Percentiles rank a stretch among this genome's conserved stretches.
phyloP scores from a whole-genome alignment of 2,329 filamentous ascomycete genomes.

The Fusarium sp. region DNA sequence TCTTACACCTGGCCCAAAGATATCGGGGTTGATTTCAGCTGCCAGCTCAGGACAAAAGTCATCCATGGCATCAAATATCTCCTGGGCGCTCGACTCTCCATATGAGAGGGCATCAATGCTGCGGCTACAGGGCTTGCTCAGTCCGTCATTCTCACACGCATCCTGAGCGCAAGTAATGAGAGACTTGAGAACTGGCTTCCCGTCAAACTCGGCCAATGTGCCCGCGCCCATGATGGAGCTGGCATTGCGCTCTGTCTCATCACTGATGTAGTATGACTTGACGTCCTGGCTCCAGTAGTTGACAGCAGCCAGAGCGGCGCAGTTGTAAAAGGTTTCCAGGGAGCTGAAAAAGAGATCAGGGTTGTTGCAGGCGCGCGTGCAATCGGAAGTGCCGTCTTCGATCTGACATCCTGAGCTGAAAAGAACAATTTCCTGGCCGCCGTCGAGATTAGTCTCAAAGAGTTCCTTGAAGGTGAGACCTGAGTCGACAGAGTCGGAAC shows the following conservation, averaged over 20 bases:
- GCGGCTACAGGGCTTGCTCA: slow-evolving; percentile 47
- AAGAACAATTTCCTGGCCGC: slow-evolving; percentile 47
- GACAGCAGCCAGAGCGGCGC: slow-evolving; percentile 51
- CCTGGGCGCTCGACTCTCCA: slow-evolving; percentile 41
- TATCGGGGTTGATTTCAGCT: slow-evolving; percentile 54
- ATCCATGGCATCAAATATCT: slow-evolving; percentile 51
- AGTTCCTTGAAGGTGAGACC: slow-evolving; percentile 50
- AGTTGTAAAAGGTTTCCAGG: slow-evolving; percentile 55
- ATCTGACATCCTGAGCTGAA: slow-evolving; percentile 50
- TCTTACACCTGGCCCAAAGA: slow-evolving; percentile 54
- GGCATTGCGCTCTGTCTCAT: slow-evolving; percentile 52
- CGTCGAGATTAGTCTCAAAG: slow-evolving; percentile 49
- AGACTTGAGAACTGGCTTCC: slow-evolving; percentile 45
- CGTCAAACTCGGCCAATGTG: slow-evolving; percentile 48
- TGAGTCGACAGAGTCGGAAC: slow-evolving; percentile 42
- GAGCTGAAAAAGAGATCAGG: slow-evolving; percentile 49
- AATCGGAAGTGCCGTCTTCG: slow-evolving; percentile 44
- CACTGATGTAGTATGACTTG: slow-evolving; percentile 45
- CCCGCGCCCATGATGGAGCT: slow-evolving; percentile 51
- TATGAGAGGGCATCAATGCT: slow-evolving; percentile 44
- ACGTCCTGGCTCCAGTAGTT: slow-evolving; percentile 49
- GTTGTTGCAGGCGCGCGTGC: slow-evolving; percentile 49
- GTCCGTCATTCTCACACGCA: slow-evolving; percentile 50
- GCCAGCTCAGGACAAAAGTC: slow-evolving; percentile 51
- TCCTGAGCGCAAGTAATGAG: slow-evolving; percentile 52